phyloP scores from a whole-genome alignment of 2,329 filamentous ascomycete genomes.

The Dactylellina drechsleri region DNA sequence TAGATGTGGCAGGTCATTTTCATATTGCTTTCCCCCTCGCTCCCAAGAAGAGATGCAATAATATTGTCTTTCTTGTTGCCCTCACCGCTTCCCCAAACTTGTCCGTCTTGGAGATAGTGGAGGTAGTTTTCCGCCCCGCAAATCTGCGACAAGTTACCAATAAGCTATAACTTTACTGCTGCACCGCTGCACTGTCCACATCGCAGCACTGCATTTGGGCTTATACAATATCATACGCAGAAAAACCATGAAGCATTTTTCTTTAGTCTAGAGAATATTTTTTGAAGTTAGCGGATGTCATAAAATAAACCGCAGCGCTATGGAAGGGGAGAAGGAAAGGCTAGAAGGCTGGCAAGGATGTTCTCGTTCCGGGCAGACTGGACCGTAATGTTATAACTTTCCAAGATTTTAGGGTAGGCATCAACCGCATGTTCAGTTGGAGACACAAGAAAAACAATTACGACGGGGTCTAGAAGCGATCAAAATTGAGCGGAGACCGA shows the following conservation, averaged over 20 bases:
- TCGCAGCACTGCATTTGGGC: background rate
- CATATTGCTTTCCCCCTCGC: too few relatives aligned
- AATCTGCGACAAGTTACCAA: conserved; percentile 1
- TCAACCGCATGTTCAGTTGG: conserved; percentile 30
- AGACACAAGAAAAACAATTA: conserved; percentile 25
- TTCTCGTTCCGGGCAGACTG: conserved; percentile 50
- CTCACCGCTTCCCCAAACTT: too few relatives aligned
- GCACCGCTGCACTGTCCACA: conserved; percentile 1
- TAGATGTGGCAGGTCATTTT: too few relatives aligned
- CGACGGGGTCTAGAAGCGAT: conserved; percentile 36
- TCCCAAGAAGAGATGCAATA: too few relatives aligned
- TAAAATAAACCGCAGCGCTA: conserved; percentile 4
- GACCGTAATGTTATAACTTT: conserved; percentile 15
- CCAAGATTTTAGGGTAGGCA: conserved; percentile 27
- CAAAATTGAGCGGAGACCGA: background rate
- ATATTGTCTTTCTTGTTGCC: too few relatives aligned
- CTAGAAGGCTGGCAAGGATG: conserved; percentile 32
- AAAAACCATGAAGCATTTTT: background rate
- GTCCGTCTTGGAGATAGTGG: background rate
- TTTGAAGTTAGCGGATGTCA: conserved; percentile 1
- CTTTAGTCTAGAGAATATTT: background rate
- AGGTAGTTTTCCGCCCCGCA: background rate
- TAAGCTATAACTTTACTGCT: background rate
- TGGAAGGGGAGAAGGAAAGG: background rate
- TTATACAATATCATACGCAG: background rate